Conservation (phyloP, 108 stramenopile genomes). For the Craspedostauros australis region DNA sequence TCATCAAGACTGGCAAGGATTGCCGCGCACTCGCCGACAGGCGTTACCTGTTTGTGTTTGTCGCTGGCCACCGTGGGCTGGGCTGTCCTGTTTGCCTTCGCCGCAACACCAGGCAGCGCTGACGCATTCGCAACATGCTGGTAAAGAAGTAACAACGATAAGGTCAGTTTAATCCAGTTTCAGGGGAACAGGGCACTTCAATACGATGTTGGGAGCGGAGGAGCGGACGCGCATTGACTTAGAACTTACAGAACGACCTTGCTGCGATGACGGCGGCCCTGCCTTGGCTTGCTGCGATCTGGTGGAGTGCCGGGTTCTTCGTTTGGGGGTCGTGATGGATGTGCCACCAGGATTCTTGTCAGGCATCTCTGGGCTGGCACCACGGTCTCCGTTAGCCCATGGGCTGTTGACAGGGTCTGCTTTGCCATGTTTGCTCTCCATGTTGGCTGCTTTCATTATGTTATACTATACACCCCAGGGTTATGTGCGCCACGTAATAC, state of each 20-base stretch:
- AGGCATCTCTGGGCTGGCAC: too few relatives aligned
- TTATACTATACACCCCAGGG: too few relatives aligned
- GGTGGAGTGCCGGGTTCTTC: too few relatives aligned
- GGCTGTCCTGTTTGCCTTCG: not conserved
- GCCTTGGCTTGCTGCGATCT: too few relatives aligned
- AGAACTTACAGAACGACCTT: not conserved
- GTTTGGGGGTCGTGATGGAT: too few relatives aligned
- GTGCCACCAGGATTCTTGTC: too few relatives aligned
- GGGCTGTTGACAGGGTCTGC: too few relatives aligned
- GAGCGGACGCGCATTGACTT: not conserved
- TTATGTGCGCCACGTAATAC: too few relatives aligned
- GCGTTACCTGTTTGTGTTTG: not conserved
- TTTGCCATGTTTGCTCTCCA: too few relatives aligned
- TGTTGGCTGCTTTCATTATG: too few relatives aligned
- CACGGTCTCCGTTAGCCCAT: too few relatives aligned
- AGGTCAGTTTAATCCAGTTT: slow-evolving; percentile 1
- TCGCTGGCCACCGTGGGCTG: not conserved
- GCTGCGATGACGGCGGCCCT: not conserved
- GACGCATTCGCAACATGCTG: not conserved
- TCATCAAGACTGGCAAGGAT: slow-evolving; percentile 22
- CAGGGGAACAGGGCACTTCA: not conserved
- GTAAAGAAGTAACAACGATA: not conserved
- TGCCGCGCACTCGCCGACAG: slow-evolving; percentile 15
- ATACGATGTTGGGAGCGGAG: not conserved
- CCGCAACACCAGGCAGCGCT: not conserved